Base-by-base conservation (phyloP, 2,329 filamentous ascomycete genomes). In the Penicillium digitatum region DNA sequence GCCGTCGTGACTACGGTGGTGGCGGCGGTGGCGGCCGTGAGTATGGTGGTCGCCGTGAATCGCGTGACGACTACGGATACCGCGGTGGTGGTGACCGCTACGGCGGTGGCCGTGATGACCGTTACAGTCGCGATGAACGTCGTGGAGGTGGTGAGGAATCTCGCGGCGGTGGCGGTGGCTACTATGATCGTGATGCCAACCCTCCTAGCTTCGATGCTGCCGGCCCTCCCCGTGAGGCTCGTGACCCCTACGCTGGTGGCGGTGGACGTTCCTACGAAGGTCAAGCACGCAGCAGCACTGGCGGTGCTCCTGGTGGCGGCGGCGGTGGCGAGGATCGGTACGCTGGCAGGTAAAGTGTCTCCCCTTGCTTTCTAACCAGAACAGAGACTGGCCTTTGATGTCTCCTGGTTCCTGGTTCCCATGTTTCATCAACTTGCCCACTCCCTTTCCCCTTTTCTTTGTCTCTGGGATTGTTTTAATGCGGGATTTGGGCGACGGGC, bases 111-210 rank as follows among this genome's bases (percentile, higher is more conserved):
- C 77, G 78, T 55, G 79, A 81, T 59, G 76, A 79, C 58, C 72
- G 76, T 51, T 75, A 76, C 55, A 71, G 74, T 61, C 73, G 76
- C 56, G 74, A 76, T 57, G 70, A 72, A 48, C 72, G 75, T 62
- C 71, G 74, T 59, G 71, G 74, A 55, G 75, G 74, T 56, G 74
- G 74, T 54, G 75, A 76, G 56, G 76, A 72, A 48, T 73, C 75
- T 53, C 74, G 77, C 57, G 56, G 72, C 39, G 56, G 53, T 12
- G 53, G 55, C 22, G 56, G 58, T 50, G 73, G 78, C 56, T 82
- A 81, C 69, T 81, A 82, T 62, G 78, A 81, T 61, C 79, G 79
- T 64, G 79, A 82, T 64, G 77, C 78, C 62, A 78, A 79, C 64
- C 71, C 74, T 72, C 74, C 76, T 60, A 73, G 73, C 64, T 77